Evolutionary conservation across 371 early-diverging fungal species (phyloP).

Genomic region (Syncephalastrum contaminatum): DNA sequence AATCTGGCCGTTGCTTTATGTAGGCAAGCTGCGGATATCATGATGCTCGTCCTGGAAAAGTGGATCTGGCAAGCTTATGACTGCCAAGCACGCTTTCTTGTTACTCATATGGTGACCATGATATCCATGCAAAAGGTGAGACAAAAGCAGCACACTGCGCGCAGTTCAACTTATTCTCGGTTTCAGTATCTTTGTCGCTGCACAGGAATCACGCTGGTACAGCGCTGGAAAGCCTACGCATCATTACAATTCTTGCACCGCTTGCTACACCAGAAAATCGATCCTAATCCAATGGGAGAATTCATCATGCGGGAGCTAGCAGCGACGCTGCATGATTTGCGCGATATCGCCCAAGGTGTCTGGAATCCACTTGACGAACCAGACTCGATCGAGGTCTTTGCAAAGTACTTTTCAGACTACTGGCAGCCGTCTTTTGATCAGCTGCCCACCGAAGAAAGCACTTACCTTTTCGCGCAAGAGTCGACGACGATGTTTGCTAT

Average conservation of each 20-base stretch:
- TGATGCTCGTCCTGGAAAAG: conserved; percentile 18
- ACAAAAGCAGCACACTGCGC: too few species aligned
- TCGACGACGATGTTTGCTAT: conserved; percentile 23
- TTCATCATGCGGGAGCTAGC: conserved; percentile 2
- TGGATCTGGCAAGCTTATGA: conserved; percentile 17
- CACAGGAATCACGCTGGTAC: conserved; percentile 2
- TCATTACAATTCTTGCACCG: conserved; percentile 15
- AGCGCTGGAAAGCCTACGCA: conserved; percentile 25
- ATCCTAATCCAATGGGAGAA: conserved; percentile 5
- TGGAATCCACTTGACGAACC: conserved; percentile 13
- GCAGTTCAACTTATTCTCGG: too few species aligned
- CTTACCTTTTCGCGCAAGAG: conserved; percentile 17
- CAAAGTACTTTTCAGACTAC: conserved; percentile 14
- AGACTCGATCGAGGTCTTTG: conserved; percentile 5
- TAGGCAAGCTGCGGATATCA: conserved; percentile 21
- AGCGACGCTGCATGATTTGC: conserved; percentile 9
- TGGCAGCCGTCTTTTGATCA: conserved; percentile 22
- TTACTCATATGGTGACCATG: conserved; percentile 13
- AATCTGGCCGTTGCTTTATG: conserved; percentile 20
- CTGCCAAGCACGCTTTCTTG: conserved; percentile 18
- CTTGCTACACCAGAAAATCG: conserved; percentile 5
- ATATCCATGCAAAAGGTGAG: conserved; percentile 22
- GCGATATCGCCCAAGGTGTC: conserved; percentile 11
- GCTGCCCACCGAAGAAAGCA: conserved; percentile 8
- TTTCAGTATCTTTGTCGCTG: background rate